These are phyloP conservation scores for Phytophthora boehmeriae DNA, from an alignment of 352 stramenopile species.

Conservation along the genomic window DNA sequence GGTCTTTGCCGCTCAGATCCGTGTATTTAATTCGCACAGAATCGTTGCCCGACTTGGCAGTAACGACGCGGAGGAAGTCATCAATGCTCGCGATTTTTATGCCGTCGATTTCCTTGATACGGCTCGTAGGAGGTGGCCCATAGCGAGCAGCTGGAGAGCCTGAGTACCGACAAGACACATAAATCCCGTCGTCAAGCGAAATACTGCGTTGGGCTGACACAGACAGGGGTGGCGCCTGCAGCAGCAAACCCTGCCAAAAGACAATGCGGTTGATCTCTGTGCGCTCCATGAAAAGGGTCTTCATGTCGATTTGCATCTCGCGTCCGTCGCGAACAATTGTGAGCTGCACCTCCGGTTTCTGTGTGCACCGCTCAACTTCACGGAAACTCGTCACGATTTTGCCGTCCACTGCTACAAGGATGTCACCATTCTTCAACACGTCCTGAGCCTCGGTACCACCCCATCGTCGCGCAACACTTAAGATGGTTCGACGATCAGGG, in stretches of 20 bases:
- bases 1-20: conserved; percentile 87
- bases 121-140: conserved; percentile 85
- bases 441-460: conserved; percentile 74
- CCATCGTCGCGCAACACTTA: conserved; percentile 80
- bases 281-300: conserved; percentile 79
- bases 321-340: conserved; percentile 87
- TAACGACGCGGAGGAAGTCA: conserved; percentile 86
- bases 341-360: conserved; percentile 80
- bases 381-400: conserved; percentile 87
- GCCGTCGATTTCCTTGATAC: conserved; percentile 92
- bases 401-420: conserved; percentile 86
- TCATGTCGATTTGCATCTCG: conserved; percentile 72
- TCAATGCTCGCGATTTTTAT: conserved; percentile 88
- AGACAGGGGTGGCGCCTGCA: conserved; percentile 89
- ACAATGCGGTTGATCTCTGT: conserved; percentile 92
- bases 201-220: conserved; percentile 87
- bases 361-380: conserved; percentile 81
- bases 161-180: conserved; percentile 87
- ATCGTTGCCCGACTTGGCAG: conserved; percentile 55
- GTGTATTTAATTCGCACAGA: conserved; percentile 91
- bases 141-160: conserved; percentile 91
- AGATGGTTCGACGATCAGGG: conserved; percentile 74
- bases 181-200: conserved; percentile 83
- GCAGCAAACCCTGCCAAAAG: conserved; percentile 90
- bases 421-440: conserved; percentile 82